Evolutionary conservation across 2,329 filamentous ascomycete genomes (phyloP).

Genomic region (Epichloe sibirici): DNA sequence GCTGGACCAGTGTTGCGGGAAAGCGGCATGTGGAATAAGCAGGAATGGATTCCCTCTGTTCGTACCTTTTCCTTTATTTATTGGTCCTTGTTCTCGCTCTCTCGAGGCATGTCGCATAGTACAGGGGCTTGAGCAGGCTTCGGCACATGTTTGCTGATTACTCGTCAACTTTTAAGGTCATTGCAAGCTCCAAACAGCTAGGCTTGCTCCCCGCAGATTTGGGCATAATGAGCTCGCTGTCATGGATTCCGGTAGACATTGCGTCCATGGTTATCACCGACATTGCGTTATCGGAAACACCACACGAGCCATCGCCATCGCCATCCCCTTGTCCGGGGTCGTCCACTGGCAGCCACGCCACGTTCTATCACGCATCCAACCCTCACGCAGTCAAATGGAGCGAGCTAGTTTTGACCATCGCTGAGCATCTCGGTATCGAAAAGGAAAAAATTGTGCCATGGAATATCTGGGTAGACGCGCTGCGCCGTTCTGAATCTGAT

Average conservation of each 20-base stretch:
- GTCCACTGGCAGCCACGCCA: neutral
- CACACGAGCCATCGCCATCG: neutral
- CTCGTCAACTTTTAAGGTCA: neutral
- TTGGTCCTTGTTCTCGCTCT: neutral
- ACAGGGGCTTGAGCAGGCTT: neutral
- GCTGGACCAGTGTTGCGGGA: neutral
- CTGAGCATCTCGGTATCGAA: neutral
- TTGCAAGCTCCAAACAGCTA: neutral
- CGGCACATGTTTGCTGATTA: neutral
- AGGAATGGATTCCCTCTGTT: neutral
- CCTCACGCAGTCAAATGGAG: neutral
- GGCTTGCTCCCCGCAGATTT: neutral
- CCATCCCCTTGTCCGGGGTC: neutral
- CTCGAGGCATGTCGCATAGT: neutral
- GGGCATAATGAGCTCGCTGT: neutral
- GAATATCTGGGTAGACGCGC: neutral
- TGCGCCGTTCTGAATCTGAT: neutral
- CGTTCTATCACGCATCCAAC: neutral
- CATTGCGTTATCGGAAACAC: neutral
- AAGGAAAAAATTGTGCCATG: neutral
- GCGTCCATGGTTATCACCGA: neutral
- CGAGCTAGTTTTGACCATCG: neutral
- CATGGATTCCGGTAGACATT: neutral
- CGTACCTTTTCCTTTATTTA: neutral
- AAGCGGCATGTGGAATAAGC: neutral